These are phyloP conservation scores for Metschnikowia arizonensis DNA, from an alignment of 805 yeast species.

Conservation along the genomic window DNA sequence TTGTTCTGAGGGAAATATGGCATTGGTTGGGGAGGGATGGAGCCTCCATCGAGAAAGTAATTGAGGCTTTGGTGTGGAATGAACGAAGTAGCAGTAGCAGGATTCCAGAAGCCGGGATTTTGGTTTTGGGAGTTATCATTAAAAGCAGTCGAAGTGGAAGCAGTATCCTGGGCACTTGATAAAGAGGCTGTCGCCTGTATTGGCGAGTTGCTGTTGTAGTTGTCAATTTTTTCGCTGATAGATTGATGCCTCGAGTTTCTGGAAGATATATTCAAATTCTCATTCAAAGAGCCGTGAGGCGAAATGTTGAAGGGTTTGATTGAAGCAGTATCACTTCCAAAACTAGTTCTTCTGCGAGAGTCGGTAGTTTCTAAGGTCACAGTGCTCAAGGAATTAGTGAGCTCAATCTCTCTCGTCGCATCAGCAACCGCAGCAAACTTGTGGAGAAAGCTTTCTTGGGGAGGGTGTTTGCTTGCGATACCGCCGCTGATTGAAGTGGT, in stretches of 20 bases:
- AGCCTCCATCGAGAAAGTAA: constrained; percentile 27
- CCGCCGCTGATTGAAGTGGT: constrained; percentile 63
- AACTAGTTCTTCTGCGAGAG: constrained; percentile 47
- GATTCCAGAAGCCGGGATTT: constrained; percentile 55
- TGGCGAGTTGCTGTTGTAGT: constrained; percentile 45
- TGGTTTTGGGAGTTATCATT: constrained; percentile 11
- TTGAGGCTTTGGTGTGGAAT: constrained; percentile 39
- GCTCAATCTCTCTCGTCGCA: constrained; percentile 63
- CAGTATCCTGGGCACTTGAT: constrained; percentile 26
- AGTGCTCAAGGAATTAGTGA: constrained; percentile 42
- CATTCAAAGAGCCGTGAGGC: constrained; percentile 42
- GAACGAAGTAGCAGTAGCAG: constrained; percentile 59
- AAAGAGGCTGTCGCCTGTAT: constrained; percentile 41
- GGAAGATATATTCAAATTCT: constrained; percentile 36
- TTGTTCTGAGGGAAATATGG: constrained; percentile 26
- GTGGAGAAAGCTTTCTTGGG: constrained; percentile 50
- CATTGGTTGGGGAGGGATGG: constrained; percentile 10
- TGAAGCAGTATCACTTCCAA: constrained; percentile 29
- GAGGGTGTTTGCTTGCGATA: constrained; percentile 44
- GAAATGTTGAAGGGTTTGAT: constrained; percentile 23
- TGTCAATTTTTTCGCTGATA: constrained; percentile 61
- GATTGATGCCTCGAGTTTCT: constrained; percentile 46
- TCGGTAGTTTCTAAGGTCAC: constrained; percentile 28
- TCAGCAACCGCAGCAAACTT: constrained; percentile 65
- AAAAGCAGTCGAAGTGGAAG: not conserved